These are phyloP conservation scores for Tolypocladium tropicale DNA, from an alignment of 2,329 filamentous ascomycete genomes.

Conservation along the genomic window DNA sequence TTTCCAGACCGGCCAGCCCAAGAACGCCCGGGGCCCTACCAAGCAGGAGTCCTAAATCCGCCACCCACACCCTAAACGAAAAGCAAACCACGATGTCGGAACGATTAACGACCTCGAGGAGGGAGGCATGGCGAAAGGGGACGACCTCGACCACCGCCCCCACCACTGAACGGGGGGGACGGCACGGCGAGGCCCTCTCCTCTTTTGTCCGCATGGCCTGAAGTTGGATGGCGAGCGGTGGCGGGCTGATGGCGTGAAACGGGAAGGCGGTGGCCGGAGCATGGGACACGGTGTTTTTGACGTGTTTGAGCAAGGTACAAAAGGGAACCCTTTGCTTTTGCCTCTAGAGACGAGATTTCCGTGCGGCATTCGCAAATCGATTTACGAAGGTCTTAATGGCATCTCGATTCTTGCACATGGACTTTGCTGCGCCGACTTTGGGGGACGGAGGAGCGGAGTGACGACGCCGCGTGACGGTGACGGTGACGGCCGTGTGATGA, in stretches of 20 bases:
- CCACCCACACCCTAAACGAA: constrained; percentile 4
- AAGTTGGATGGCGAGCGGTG: not conserved
- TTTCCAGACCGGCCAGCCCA: constrained; percentile 84
- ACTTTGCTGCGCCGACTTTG: no score
- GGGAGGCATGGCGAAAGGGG: not conserved
- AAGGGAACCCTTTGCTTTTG: constrained; percentile 15
- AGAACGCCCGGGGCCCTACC: constrained; percentile 52
- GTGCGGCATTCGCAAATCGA: constrained; percentile 15
- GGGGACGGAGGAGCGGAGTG: constrained; percentile 11
- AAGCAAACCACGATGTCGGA: constrained; percentile 3
- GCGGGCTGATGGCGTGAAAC: not conserved
- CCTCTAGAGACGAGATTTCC: constrained; percentile 14
- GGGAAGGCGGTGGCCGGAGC: constrained; percentile 19
- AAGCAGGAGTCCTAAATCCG: constrained; percentile 12
- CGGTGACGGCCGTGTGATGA: not conserved
- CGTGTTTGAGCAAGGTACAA: constrained; percentile 21
- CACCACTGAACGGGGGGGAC: not conserved
- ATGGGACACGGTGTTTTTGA: constrained; percentile 25
- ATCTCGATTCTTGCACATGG: constrained; percentile 19
- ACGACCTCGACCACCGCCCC: not conserved
- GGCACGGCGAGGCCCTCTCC: not conserved
- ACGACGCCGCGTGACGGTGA: not conserved
- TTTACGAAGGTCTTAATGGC: constrained; percentile 22
- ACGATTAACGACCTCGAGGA: constrained; percentile 3
- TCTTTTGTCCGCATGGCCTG: not conserved